phyloP scores from a whole-genome alignment of 257 asterid genomes.

The Ilex asprella region DNA sequence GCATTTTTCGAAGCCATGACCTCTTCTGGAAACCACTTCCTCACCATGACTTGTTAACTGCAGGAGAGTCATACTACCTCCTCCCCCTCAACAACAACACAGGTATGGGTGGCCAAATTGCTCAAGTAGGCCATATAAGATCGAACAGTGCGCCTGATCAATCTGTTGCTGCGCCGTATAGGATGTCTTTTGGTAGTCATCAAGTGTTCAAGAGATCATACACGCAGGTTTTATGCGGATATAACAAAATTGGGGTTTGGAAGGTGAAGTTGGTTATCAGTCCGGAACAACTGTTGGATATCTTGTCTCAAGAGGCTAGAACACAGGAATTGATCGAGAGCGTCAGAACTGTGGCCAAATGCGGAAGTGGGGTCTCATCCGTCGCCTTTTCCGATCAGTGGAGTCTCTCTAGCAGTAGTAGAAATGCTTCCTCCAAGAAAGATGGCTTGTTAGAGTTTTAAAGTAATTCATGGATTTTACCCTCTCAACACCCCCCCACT shows the following conservation, averaged over 20 bases:
- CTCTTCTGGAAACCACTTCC: conserved; percentile 81
- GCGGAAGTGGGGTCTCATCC: conserved; percentile 40
- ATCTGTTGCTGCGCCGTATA: conserved; percentile 34
- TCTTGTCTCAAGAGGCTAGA: conserved; percentile 56
- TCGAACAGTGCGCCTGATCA: conserved; percentile 52
- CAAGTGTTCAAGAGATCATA: conserved; percentile 23
- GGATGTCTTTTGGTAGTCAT: conserved; percentile 72
- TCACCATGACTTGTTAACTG: conserved; percentile 39
- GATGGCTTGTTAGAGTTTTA: conserved; percentile 10
- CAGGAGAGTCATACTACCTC: conserved; percentile 69
- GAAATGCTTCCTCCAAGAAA: conserved; percentile 36
- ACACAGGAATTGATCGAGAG: conserved; percentile 86
- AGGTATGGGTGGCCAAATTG: neutral
- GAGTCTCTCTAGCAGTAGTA: conserved; percentile 62
- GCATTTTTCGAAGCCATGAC: conserved; percentile 62
- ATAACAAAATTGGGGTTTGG: conserved; percentile 41
- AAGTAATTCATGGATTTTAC: neutral
- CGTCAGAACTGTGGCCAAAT: conserved; percentile 77
- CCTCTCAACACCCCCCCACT: too few species aligned
- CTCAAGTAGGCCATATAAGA: conserved; percentile 49
- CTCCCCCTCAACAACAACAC: conserved; percentile 38
- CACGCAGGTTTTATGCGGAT: neutral
- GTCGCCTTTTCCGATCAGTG: conserved; percentile 48
- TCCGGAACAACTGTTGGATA: conserved; percentile 63
- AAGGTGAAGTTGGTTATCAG: conserved; percentile 78